Evolutionary conservation across 2,329 filamentous ascomycete species (phyloP).

Genomic region (Macrophomina pseudophaseolina): DNA sequence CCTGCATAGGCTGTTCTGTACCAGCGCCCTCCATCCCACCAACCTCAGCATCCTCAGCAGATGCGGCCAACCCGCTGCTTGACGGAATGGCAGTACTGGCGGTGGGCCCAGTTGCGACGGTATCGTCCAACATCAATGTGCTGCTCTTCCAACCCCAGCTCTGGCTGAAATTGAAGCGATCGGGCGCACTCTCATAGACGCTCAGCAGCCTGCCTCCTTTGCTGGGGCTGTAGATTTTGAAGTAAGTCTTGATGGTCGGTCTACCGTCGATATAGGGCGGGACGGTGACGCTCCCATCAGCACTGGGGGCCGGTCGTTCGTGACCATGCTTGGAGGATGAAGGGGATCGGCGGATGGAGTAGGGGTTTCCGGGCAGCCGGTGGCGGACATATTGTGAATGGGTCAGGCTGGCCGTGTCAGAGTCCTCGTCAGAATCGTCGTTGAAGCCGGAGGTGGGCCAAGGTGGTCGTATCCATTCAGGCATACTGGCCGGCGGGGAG

Average conservation of each 20-base stretch:
- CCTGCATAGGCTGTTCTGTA: background rate
- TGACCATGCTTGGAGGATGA: slow-evolving; percentile 9
- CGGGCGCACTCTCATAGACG: slow-evolving; percentile 64
- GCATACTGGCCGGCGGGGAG: background rate
- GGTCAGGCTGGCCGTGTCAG: background rate
- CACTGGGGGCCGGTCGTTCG: background rate
- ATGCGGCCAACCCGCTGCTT: too few relatives aligned
- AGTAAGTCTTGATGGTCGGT: slow-evolving; percentile 65
- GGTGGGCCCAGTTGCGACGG: background rate
- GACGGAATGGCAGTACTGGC: too few relatives aligned
- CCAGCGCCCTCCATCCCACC: background rate
- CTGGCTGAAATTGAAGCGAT: slow-evolving; percentile 65
- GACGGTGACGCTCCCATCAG: slow-evolving; percentile 46
- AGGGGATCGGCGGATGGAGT: background rate
- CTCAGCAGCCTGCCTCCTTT: slow-evolving; percentile 63
- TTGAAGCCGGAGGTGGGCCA: background rate
- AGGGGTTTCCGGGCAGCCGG: slow-evolving; percentile 5
- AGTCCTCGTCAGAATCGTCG: background rate
- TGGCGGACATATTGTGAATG: slow-evolving; percentile 5
- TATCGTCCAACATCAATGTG: slow-evolving; percentile 61
- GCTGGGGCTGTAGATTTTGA: slow-evolving; percentile 65
- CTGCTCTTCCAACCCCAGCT: slow-evolving; percentile 67
- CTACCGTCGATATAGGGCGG: slow-evolving; percentile 58
- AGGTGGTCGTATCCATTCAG: slow-evolving; percentile 18
- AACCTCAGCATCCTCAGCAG: too few relatives aligned